phyloP scores from a whole-genome alignment of 192 early-diverging fungal species.

The Coemansia sp. region DNA sequence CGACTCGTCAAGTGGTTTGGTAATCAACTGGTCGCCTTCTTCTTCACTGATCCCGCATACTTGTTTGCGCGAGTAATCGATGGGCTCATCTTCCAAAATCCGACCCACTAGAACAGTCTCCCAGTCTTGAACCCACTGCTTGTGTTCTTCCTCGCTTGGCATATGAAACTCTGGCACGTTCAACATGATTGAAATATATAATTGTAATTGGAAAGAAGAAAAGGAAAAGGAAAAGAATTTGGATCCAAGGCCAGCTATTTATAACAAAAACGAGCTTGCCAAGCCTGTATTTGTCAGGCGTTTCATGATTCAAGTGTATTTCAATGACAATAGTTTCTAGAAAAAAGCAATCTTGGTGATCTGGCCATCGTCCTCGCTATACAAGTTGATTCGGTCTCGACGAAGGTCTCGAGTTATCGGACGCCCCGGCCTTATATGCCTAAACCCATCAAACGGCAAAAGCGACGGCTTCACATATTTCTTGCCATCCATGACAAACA shows the following conservation, averaged over 20 bases:
- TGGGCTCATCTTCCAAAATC: constrained; percentile 15
- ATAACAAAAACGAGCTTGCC: not conserved
- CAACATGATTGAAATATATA: not conserved
- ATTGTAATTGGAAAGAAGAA: not conserved
- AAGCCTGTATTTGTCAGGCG: not conserved
- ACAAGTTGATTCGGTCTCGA: constrained; percentile 25
- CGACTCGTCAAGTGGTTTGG: not conserved
- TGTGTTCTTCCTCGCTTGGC: constrained; percentile 23
- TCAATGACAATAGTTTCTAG: not conserved
- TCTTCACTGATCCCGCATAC: not conserved
- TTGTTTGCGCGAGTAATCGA: not conserved
- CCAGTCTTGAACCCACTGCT: constrained; percentile 14
- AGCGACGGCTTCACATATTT: not conserved
- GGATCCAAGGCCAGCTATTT: not conserved
- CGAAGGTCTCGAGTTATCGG: constrained; percentile 36
- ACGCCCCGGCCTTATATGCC: not conserved
- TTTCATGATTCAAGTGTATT: not conserved
- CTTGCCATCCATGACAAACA: not conserved
- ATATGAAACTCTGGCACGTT: not conserved
- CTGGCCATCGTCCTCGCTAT: constrained; percentile 16
- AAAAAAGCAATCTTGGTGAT: constrained; percentile 12
- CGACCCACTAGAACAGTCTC: constrained; percentile 12
- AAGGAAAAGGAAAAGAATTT: not conserved
- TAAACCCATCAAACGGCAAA: not conserved
- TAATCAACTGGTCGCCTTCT: not conserved